Evolutionary conservation across 495 filamentous ascomycete genomes (phyloP).

Genomic region (Penicillium soppii): DNA sequence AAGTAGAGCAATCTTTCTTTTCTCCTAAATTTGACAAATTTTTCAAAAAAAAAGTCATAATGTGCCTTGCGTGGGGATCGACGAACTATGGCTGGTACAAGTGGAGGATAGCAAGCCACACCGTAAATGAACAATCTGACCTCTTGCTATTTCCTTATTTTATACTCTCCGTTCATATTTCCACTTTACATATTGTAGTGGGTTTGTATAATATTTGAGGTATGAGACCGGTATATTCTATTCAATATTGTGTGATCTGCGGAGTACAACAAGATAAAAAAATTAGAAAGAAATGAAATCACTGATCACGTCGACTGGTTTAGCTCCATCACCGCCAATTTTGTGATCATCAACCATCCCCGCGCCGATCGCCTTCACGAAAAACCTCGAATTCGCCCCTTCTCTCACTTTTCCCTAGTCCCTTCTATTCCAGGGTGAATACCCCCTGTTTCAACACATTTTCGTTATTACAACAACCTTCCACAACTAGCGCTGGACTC

Average conservation of each 20-base stretch:
- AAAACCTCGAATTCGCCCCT: constrained; percentile 11
- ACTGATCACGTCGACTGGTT: too few species aligned
- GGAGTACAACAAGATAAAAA: too few species aligned
- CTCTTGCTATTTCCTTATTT: neutral
- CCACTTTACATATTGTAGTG: too few species aligned
- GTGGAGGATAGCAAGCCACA: constrained; percentile 3
- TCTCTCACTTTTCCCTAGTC: neutral
- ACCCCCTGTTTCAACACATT: neutral
- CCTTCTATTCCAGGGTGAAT: neutral
- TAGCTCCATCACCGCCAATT: constrained; percentile 11
- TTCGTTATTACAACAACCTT: constrained; percentile 1
- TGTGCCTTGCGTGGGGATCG: constrained; percentile 8
- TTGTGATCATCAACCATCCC: constrained; percentile 19
- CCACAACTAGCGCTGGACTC: constrained; percentile 19
- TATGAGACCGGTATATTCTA: too few species aligned
- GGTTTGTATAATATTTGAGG: too few species aligned
- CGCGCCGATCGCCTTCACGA: constrained; percentile 28
- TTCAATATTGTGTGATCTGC: too few species aligned
- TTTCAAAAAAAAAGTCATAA: neutral
- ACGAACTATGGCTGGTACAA: neutral
- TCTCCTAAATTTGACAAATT: neutral
- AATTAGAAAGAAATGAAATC: too few species aligned
- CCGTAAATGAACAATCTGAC: neutral
- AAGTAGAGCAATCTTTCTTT: too few species aligned
- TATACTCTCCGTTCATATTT: neutral